A percentile compares a stretch with the other conserved stretches of the same genome.
phyloP scores from a whole-genome alignment of 768 basidiomycete genomes.

The Suillus decipiens region DNA sequence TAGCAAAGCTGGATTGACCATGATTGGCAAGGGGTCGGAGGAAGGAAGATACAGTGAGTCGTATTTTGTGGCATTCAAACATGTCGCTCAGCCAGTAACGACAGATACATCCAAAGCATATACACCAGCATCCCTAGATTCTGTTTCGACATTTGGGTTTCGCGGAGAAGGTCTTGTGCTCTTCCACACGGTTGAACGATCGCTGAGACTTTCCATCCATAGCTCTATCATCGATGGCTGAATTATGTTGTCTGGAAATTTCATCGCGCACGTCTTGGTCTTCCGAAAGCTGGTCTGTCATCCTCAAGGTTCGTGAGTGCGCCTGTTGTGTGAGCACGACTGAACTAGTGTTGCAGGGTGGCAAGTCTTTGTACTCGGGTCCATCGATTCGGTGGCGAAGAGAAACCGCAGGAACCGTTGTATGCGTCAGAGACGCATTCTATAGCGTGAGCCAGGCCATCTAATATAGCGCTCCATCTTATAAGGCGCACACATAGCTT shows the following conservation, averaged over 20 bases:
- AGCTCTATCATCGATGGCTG: constrained; percentile 86
- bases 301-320: constrained; percentile 62
- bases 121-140: constrained; percentile 47
- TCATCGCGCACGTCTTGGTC: constrained; percentile 69
- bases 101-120: constrained; percentile 78
- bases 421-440: constrained; percentile 87
- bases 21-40: constrained; percentile 53
- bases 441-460: constrained; percentile 62
- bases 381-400: constrained; percentile 75
- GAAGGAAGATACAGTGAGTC: constrained; percentile 69
- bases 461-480: constrained; percentile 5
- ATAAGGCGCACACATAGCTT: constrained; percentile 47
- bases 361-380: constrained; percentile 67
- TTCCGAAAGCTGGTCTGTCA: constrained; percentile 70
- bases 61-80: not conserved
- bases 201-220: not conserved
- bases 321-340: constrained; percentile 3
- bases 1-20: constrained; percentile 53
- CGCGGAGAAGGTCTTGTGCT: constrained; percentile 80
- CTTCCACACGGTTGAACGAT: not conserved
- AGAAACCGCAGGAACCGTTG: constrained; percentile 74
- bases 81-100: not conserved
- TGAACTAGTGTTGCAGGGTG: constrained; percentile 47
- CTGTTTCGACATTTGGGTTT: constrained; percentile 78
- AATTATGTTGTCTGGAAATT: constrained; percentile 80